Evolutionary conservation across 2,329 filamentous ascomycete species (phyloP), one percentile per base, ranked within the genome.

Genomic region (Cylindrodendrum hubeiense): DNA sequence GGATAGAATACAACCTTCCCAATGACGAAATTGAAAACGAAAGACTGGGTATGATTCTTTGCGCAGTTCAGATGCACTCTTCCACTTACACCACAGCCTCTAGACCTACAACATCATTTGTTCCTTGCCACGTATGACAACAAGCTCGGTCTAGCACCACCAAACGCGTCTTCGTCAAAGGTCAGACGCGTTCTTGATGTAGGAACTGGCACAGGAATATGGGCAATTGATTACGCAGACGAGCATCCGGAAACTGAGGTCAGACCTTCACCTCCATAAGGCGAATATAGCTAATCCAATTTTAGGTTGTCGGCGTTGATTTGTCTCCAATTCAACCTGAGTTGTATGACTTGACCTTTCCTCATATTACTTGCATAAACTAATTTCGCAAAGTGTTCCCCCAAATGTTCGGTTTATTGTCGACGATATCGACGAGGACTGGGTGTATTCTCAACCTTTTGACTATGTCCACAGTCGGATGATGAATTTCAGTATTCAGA

Each of bases 21-120:
- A 63, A 63, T 10, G 60, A 63, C 17, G 60, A 63, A 13, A 37
- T 46, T 6, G 53, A 59, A 30, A 59, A 63, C 9, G 60, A 63
- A 7, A 50, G 60, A 58, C 21, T 63, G n/a, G 60, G 60, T 63
- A 52, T 2, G 4, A 15, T 19, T 21, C 26, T 28, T 8, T 28
- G 26, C 26, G 26, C 26, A 28, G 26, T 28, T 21, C 19, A 4
- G 15, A 5, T 8, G 13, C 4, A 26, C 17, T 22, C 22, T 15
- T 19, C 21, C n/a, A 15, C 8, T 13, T 7, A 17, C n/a, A 4
- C 2, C 2, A 58, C 21, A 7, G 2, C n/a, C 26, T 4, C 3
- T 24, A 63, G 60, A 63, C 17, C 28, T 63, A 15, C 60, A 63
- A 13, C 53, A 63, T 4, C 60, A 63, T 13, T 13, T 63, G 3